These are phyloP conservation scores for Monosporascus sp. DNA, from an alignment of 2,329 filamentous ascomycete genomes.

Conservation along the genomic window DNA sequence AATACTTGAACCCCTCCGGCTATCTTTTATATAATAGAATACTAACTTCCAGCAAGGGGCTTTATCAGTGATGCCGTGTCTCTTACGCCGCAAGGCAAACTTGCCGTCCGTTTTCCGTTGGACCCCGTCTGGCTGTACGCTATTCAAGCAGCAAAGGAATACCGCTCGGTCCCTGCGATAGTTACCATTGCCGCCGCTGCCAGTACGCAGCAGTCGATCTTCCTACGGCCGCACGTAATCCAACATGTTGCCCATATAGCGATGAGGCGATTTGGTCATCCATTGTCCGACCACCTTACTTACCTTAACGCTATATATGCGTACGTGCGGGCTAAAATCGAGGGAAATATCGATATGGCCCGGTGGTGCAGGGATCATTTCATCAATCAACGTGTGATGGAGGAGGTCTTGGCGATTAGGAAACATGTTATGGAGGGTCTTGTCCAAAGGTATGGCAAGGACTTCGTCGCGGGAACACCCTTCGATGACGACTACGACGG, in stretches of 20 bases:
- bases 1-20: too few relatives aligned
- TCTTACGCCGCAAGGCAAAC: slow-evolving; percentile 74
- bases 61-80: slow-evolving; percentile 96
- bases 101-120: slow-evolving; percentile 92
- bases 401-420: slow-evolving; percentile 88
- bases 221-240: too few relatives aligned
- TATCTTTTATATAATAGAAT: slow-evolving; percentile 54
- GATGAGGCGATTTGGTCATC: too few relatives aligned
- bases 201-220: slow-evolving; percentile 53
- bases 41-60: slow-evolving; percentile 89
- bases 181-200: slow-evolving; percentile 81
- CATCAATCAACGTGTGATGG: slow-evolving; percentile 81
- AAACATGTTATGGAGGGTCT: slow-evolving; percentile 91
- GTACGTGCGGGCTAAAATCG: too few relatives aligned
- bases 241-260: too few relatives aligned
- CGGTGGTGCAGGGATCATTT: slow-evolving; percentile 96
- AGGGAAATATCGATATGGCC: too few relatives aligned
- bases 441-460: slow-evolving; percentile 54
- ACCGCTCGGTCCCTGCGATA: slow-evolving; percentile 91
- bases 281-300: too few relatives aligned
- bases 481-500: slow-evolving; percentile 96
- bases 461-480: slow-evolving; percentile 83
- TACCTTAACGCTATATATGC: too few relatives aligned
- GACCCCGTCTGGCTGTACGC: slow-evolving; percentile 94
- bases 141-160: slow-evolving; percentile 96